Percentiles rank a stretch among this genome's conserved stretches.
These are phyloP conservation scores for Blastobotrys proliferans DNA, from an alignment of 1,139 yeast species.

Conservation along the genomic window DNA sequence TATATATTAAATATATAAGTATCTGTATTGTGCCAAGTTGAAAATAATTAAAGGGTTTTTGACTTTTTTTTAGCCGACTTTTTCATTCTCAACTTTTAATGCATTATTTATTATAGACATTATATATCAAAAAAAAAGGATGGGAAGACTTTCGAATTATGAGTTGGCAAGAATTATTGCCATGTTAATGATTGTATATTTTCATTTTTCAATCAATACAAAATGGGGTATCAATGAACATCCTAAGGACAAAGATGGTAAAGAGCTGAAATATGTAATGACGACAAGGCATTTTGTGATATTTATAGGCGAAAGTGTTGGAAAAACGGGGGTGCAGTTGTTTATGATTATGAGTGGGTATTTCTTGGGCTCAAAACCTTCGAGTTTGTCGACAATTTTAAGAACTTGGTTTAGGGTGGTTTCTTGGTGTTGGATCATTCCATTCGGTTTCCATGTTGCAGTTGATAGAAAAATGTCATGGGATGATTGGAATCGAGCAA, in stretches of 20 bases:
- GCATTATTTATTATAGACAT: no score
- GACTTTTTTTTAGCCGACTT: no score
- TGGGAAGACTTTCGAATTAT: constrained; percentile 13
- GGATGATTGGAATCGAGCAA: background rate
- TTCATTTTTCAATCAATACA: constrained; percentile 13
- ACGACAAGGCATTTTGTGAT: constrained; percentile 9
- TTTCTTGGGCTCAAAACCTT: constrained; percentile 9
- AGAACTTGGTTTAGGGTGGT: constrained; percentile 7
- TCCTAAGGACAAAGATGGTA: constrained; percentile 1
- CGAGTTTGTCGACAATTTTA: background rate
- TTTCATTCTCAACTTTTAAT: no score
- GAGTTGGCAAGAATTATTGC: constrained; percentile 15
- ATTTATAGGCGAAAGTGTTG: constrained; percentile 7
- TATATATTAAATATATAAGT: no score
- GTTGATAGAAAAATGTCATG: background rate
- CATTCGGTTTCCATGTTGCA: background rate
- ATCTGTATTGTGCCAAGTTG: no score
- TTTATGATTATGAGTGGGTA: constrained; percentile 16
- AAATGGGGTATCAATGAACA: constrained; percentile 10
- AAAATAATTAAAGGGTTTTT: no score
- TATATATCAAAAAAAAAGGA: no score
- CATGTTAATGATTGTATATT: constrained; percentile 15
- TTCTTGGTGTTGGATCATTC: constrained; percentile 1
- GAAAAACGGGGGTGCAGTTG: constrained; percentile 15
- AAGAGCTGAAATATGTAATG: constrained; percentile 1